These are phyloP conservation scores for Acidomyces sp. DNA, from an alignment of 495 filamentous ascomycete species.

Conservation along the genomic window DNA sequence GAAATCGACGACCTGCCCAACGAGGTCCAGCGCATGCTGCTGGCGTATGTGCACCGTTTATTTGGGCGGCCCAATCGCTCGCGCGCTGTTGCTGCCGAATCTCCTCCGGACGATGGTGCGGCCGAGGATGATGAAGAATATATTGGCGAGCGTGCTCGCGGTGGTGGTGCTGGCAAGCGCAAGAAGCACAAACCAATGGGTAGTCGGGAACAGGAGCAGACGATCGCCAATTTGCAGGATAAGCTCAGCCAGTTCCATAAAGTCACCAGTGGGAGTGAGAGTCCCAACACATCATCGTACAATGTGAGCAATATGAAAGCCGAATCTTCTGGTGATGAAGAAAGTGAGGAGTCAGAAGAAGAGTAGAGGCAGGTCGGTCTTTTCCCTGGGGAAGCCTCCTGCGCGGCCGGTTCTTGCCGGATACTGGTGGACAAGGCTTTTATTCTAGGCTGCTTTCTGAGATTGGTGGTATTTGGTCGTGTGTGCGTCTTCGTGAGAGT, in stretches of 20 bases:
- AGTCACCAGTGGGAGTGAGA: slow-evolving; percentile 15
- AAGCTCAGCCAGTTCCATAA: slow-evolving; percentile 31
- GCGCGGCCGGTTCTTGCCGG: too few relatives aligned
- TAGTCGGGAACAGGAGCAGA: slow-evolving; percentile 79
- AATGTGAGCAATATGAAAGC: slow-evolving; percentile 3
- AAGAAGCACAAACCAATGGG: slow-evolving; percentile 99
- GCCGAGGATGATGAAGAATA: slow-evolving; percentile 30
- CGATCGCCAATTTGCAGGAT: slow-evolving; percentile 62
- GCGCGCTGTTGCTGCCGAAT: background rate
- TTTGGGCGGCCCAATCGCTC: slow-evolving; percentile 18
- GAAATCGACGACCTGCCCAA: slow-evolving; percentile 77
- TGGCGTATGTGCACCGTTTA: slow-evolving; percentile 56
- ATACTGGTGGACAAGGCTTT: too few relatives aligned
- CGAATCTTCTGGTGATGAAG: slow-evolving; percentile 15
- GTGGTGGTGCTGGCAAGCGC: slow-evolving; percentile 42
- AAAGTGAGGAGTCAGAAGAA: slow-evolving; percentile 20
- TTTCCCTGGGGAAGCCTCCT: too few relatives aligned
- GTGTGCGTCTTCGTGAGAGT: too few relatives aligned
- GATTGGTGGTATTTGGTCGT: too few relatives aligned
- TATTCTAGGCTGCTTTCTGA: too few relatives aligned
- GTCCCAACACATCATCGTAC: slow-evolving; percentile 5
- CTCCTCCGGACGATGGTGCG: slow-evolving; percentile 15
- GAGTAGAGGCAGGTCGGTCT: too few relatives aligned
- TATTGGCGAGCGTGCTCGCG: slow-evolving; percentile 33
- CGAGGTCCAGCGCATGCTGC: slow-evolving; percentile 59